phyloP scores from a whole-genome alignment of 1,139 yeast species.

The Kodamaea arcana region DNA sequence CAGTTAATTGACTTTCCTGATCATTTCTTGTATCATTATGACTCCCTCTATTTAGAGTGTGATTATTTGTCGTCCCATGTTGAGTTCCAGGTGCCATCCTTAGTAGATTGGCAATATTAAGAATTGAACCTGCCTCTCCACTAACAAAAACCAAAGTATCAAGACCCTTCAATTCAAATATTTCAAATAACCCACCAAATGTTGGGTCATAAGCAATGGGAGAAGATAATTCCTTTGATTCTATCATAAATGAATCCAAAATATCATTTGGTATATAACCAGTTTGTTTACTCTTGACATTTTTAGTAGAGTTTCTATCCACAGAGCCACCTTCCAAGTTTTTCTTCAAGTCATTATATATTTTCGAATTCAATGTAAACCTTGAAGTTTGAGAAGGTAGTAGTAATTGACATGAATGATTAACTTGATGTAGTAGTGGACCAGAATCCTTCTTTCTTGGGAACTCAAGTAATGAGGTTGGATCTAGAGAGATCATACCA shows the following conservation, averaged over 20 bases:
- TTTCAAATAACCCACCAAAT: constrained; percentile 21
- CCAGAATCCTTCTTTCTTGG: constrained; percentile 23
- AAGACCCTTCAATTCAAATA: constrained; percentile 13
- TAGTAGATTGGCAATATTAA: constrained; percentile 22
- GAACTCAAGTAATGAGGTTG: constrained; percentile 16
- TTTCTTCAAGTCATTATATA: constrained; percentile 11
- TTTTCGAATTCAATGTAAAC: constrained; percentile 12
- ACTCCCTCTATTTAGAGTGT: too few relatives aligned
- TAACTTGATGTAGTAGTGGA: constrained; percentile 13
- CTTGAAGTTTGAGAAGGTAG: constrained; percentile 11
- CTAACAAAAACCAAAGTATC: constrained; percentile 29
- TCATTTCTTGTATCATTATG: too few relatives aligned
- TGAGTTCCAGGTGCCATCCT: too few relatives aligned
- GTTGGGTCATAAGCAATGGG: constrained; percentile 37
- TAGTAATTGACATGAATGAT: constrained; percentile 11
- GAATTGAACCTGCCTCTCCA: constrained; percentile 26
- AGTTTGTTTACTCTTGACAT: constrained; percentile 6
- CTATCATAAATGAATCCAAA: constrained; percentile 20
- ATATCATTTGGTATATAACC: constrained; percentile 25
- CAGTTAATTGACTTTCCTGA: too few relatives aligned
- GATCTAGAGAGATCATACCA: constrained; percentile 9
- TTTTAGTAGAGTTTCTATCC: not conserved
- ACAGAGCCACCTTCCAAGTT: not conserved
- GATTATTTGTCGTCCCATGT: too few relatives aligned
- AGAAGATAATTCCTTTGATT: constrained; percentile 24